Conservation (phyloP, 805 yeast genomes). For the Candida coquimbonensis region DNA sequence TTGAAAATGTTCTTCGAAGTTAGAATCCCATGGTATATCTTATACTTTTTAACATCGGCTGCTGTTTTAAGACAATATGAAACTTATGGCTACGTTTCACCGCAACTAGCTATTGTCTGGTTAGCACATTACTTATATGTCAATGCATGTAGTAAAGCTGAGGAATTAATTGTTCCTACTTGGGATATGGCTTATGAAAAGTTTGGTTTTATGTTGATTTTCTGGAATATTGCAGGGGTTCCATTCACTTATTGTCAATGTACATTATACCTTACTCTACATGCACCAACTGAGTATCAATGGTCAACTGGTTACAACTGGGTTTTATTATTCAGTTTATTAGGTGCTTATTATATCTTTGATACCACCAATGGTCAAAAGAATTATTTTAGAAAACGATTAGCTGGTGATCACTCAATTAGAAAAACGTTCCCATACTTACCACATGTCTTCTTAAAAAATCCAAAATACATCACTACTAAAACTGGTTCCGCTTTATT, state of each 20-base stretch:
- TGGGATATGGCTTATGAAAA: constrained; percentile 99
- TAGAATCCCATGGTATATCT: constrained; percentile 92
- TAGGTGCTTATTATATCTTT: constrained; percentile 81
- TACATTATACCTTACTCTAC: constrained; percentile 75
- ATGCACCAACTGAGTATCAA: constrained; percentile 72
- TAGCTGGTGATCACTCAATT: constrained; percentile 70
- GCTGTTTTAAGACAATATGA: constrained; percentile 77
- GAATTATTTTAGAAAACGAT: constrained; percentile 77
- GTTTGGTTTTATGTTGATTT: constrained; percentile 97
- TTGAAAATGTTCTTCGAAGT: constrained; percentile 97
- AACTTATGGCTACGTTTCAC: constrained; percentile 67
- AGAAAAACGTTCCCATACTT: constrained; percentile 92
- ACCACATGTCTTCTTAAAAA: constrained; percentile 72
- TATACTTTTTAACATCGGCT: constrained; percentile 70
- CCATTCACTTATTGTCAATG: constrained; percentile 97
- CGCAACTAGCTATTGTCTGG: constrained; percentile 67
- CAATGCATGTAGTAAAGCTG: constrained; percentile 96
- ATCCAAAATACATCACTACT: constrained; percentile 83
- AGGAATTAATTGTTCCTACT: constrained; percentile 92
- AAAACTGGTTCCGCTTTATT: constrained; percentile 77
- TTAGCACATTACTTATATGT: constrained; percentile 92
- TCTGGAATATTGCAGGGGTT: constrained; percentile 99
- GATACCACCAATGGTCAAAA: constrained; percentile 95
- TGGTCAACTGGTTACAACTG: constrained; percentile 32
- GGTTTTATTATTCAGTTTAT: constrained; percentile 46